These are phyloP conservation scores for Coriaria nepalensis DNA, from an alignment of 306 rosid genomes.

Conservation along the genomic window DNA sequence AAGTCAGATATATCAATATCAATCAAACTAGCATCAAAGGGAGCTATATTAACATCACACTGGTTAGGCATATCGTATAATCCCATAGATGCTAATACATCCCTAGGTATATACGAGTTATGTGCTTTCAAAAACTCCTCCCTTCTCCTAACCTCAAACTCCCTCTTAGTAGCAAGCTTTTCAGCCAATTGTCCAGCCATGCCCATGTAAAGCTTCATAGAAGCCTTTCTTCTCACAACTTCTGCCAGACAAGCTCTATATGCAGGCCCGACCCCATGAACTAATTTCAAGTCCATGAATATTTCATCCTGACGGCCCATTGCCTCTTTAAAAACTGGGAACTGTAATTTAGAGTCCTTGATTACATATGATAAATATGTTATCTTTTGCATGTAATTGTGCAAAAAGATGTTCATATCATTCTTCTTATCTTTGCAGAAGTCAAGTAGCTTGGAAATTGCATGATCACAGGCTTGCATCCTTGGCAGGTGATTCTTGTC, in stretches of 20 bases:
- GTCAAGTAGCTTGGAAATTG: constrained; percentile 62
- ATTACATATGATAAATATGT: constrained; percentile 60
- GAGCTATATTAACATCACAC: constrained; percentile 90
- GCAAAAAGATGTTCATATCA: constrained; percentile 73
- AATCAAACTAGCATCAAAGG: constrained; percentile 68
- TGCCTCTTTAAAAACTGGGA: constrained; percentile 95
- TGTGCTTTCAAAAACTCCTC: constrained; percentile 68
- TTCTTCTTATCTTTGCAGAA: constrained; percentile 69
- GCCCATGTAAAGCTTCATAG: constrained; percentile 94
- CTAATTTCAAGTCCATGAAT: constrained; percentile 63
- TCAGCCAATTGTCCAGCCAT: constrained; percentile 99
- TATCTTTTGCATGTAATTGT: constrained; percentile 65
- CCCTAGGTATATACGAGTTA: constrained; percentile 61
- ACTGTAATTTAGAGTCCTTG: constrained; percentile 84
- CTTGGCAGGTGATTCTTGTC: constrained; percentile 74
- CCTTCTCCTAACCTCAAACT: constrained; percentile 56
- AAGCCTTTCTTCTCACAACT: constrained; percentile 88
- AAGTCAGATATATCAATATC: constrained; percentile 80
- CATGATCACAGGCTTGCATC: constrained; percentile 71
- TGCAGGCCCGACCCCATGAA: constrained; percentile 73
- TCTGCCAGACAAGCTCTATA: constrained; percentile 97
- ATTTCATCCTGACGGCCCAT: constrained; percentile 78
- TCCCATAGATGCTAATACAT: constrained; percentile 77
- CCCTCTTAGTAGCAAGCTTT: constrained; percentile 80
- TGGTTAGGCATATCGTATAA: constrained; percentile 71